Evolutionary conservation across 495 filamentous ascomycete species (phyloP).

Genomic region (Xylaria longipes): DNA sequence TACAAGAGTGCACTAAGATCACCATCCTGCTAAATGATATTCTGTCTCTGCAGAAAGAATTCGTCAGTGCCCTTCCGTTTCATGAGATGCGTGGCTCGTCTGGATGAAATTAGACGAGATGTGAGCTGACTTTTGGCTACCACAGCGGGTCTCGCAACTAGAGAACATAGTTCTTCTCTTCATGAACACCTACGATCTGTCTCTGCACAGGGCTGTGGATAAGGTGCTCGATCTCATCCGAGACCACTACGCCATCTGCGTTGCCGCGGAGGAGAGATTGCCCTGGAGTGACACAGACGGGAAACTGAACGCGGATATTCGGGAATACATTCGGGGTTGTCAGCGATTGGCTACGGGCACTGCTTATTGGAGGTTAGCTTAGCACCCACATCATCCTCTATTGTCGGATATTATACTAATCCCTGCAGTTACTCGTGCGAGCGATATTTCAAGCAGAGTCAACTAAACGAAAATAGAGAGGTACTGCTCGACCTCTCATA

Average conservation of each 20-base stretch:
- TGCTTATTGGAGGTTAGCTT: constrained; percentile 38
- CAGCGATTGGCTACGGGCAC: constrained; percentile 37
- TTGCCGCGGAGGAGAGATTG: constrained; percentile 35
- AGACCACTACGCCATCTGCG: constrained; percentile 36
- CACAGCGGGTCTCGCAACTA: constrained; percentile 35
- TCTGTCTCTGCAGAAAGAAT: constrained; percentile 40
- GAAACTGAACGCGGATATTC: constrained; percentile 35
- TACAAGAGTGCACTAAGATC: constrained; percentile 35
- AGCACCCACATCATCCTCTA: background rate
- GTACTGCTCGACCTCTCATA: constrained; percentile 35
- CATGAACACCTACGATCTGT: constrained; percentile 36
- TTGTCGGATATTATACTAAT: constrained; percentile 6
- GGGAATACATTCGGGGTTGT: constrained; percentile 36
- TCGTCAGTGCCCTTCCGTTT: constrained; percentile 28
- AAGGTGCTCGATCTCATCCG: constrained; percentile 37
- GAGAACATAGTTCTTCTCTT: constrained; percentile 39
- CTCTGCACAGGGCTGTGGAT: constrained; percentile 28
- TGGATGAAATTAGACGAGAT: background rate
- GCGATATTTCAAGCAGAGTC: constrained; percentile 35
- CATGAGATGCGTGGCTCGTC: background rate
- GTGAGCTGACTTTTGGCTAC: constrained; percentile 11
- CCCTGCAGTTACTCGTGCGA: constrained; percentile 33
- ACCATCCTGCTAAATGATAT: constrained; percentile 38
- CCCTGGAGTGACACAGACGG: constrained; percentile 38
- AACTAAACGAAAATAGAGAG: constrained; percentile 35